Evolutionary conservation across 2,329 filamentous ascomycete species (phyloP).

Genomic region (Colletotrichum phormii): DNA sequence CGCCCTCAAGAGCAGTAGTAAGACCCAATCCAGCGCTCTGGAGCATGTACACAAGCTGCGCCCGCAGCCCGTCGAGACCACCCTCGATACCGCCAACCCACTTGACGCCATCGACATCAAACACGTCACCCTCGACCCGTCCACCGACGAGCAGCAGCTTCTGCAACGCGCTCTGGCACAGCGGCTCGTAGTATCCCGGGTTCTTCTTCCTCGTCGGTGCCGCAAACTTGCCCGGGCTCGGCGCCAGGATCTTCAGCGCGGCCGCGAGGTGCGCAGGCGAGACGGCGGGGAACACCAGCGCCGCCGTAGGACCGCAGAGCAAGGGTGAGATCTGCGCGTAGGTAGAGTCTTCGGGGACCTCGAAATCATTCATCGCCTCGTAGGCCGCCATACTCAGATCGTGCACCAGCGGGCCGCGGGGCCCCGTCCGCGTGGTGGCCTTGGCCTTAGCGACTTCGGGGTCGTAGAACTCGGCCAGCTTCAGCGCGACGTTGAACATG

Average conservation of each 20-base stretch:
- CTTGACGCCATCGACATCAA: constrained; percentile 77
- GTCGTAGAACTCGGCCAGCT: constrained; percentile 86
- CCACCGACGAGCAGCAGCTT: constrained; percentile 91
- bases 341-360: constrained; percentile 51
- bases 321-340: constrained; percentile 77
- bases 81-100: constrained; percentile 82
- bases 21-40: constrained; percentile 83
- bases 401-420: constrained; percentile 52
- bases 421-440: constrained; percentile 45
- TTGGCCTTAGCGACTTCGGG: constrained; percentile 50
- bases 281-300: constrained; percentile 83
- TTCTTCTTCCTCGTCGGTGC: constrained; percentile 80
- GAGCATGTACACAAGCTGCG: constrained; percentile 84
- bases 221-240: constrained; percentile 78
- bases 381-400: constrained; percentile 68
- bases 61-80: constrained; percentile 82
- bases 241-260: constrained; percentile 81
- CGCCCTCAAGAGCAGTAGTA: constrained; percentile 82
- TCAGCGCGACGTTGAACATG: constrained; percentile 87
- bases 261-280: constrained; percentile 87
- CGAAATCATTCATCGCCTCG: constrained; percentile 54
- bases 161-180: constrained; percentile 83
- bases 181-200: constrained; percentile 83
- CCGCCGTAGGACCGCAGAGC: constrained; percentile 82
- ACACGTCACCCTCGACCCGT: constrained; percentile 85